Evolutionary conservation across 305 asterid species (phyloP).

Genomic region (Salvia sclarea): DNA sequence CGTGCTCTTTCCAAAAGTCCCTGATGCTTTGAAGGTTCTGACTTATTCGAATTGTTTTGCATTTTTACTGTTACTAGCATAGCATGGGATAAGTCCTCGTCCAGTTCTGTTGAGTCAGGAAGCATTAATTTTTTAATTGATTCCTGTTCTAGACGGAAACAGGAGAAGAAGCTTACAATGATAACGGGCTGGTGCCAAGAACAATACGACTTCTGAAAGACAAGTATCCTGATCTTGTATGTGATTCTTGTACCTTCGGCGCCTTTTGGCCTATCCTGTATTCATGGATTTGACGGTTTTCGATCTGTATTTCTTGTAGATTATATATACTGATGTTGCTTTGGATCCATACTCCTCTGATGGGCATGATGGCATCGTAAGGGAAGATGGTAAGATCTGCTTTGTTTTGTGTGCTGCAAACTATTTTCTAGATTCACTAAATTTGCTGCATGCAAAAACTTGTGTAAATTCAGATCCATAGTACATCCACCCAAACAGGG

Average conservation of each 20-base stretch:
- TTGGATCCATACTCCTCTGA: conserved; percentile 96
- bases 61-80: conserved; percentile 12
- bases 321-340: conserved; percentile 93
- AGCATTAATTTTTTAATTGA: conserved; percentile 10
- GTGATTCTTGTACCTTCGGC: conserved; percentile 31
- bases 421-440: neutral
- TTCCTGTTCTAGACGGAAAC: conserved; percentile 59
- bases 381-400: conserved; percentile 80
- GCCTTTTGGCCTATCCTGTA: neutral
- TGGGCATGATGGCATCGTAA: conserved; percentile 97
- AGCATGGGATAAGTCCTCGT: neutral
- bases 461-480: too few relatives aligned
- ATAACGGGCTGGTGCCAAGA: conserved; percentile 87
- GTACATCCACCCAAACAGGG: too few relatives aligned
- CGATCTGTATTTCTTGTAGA: conserved; percentile 42
- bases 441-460: too few relatives aligned
- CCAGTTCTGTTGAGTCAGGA: conserved; percentile 3
- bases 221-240: conserved; percentile 92
- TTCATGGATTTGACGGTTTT: conserved; percentile 20
- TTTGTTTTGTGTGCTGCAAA: conserved; percentile 25
- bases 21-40: conserved; percentile 91
- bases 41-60: conserved; percentile 21
- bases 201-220: conserved; percentile 86
- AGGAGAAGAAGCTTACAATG: conserved; percentile 95
- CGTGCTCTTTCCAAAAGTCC: conserved; percentile 95